phyloP scores from a whole-genome alignment of 768 basidiomycete species.

The Fomitopsis serialis region DNA sequence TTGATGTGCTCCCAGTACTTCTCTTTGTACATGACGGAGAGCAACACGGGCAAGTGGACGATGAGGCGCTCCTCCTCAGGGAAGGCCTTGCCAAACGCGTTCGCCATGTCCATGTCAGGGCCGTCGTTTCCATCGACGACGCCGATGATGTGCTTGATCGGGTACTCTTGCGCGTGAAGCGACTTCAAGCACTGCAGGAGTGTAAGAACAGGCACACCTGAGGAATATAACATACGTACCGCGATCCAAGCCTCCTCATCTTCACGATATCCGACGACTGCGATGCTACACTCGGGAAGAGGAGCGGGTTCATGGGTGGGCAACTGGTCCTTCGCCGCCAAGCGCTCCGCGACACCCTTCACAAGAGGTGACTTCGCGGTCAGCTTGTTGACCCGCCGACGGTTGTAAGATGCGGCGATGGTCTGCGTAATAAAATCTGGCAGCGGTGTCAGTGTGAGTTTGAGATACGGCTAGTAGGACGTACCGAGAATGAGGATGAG shows the following conservation, averaged over 20 bases:
- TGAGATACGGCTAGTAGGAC: neutral
- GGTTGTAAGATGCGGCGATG: constrained; percentile 10
- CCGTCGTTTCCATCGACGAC: constrained; percentile 15
- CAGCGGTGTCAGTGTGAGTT: too few species aligned
- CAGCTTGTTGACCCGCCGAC: constrained; percentile 8
- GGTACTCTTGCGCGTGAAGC: constrained; percentile 14
- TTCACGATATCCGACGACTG: constrained; percentile 15
- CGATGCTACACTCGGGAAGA: constrained; percentile 12
- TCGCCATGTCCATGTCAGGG: constrained; percentile 11
- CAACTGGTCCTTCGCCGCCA: neutral
- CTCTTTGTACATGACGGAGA: constrained; percentile 15
- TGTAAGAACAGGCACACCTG: neutral
- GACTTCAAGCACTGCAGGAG: constrained; percentile 10
- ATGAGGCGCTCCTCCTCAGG: constrained; percentile 11
- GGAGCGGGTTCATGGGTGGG: neutral
- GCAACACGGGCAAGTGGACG: constrained; percentile 12
- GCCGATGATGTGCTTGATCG: constrained; percentile 15
- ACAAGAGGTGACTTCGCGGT: constrained; percentile 6
- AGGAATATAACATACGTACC: constrained; percentile 2
- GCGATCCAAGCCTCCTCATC: constrained; percentile 9
- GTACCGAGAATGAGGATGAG: constrained; percentile 9
- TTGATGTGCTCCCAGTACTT: constrained; percentile 10
- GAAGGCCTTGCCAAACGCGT: constrained; percentile 12
- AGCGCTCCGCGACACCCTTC: constrained; percentile 4
- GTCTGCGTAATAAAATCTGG: constrained; percentile 11